Evolutionary conservation across 2,329 filamentous ascomycete species (phyloP), one percentile per base, ranked within the genome.

Genomic region (Coniella lustricola): DNA sequence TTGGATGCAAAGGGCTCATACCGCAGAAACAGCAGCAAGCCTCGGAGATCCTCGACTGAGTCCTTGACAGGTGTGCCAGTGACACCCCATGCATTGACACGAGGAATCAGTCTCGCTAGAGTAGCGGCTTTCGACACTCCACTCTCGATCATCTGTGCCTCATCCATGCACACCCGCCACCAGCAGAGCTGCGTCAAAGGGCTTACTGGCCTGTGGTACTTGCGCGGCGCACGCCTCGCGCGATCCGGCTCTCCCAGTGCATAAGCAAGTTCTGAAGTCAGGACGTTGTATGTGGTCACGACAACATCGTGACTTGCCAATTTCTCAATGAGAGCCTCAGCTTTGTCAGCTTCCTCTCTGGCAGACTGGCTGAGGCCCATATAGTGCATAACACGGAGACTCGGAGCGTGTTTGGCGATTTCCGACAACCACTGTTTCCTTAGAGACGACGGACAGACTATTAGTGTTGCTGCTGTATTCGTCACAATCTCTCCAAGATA

Each of bases 141-240:
- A 55, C 81, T 91, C 62, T 97, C 91, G 36, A 97, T 82, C 85
- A 95, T 95, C 60, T 98, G 93, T 0, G 91, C 83, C 70, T 84
- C 90, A 50, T 86, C 83, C 1, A 86, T 72, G 46, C 81, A 82
- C 1, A 95, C 79, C 36, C 91, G 77, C 89, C 90, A 96, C 90
- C 89, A 97, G 1, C 76, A 81, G 16, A 96, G 79, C 56, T 86
- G 79, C 9, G 90, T 81, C 7, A 97, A 71, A 0, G 90, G 90
- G 4, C 88, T 93, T 44, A 75, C 82, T 3, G 76, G 74, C 22
- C 82, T 75, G 51, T 81, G 73, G 48, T 87, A 84, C 48, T 77
- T 81, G 56, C 83, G 80, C 47, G 77, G 73, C 7, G 84, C 78
- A 44, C 90, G 75, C 54, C 81, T 76, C 2, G 70, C 65, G 32